Evolutionary conservation across 768 basidiomycete genomes (phyloP), one percentile per base, ranked within the genome.

Genomic region (Leucosporidium scottii): DNA sequence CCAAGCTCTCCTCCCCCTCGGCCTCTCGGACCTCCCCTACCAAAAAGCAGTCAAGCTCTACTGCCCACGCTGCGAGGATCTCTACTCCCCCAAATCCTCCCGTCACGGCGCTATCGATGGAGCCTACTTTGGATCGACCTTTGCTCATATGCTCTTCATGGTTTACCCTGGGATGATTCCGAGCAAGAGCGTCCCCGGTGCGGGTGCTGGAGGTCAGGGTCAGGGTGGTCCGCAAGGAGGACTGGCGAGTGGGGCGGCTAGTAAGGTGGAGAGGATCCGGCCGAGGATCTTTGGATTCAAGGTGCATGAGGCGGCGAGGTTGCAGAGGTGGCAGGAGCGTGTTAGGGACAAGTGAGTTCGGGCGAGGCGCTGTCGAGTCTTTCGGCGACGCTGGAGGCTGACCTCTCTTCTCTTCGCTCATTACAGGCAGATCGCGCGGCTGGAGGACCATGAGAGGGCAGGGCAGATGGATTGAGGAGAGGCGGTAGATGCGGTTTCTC

Each of bases 41-140:
- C 91, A 96, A 78, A 99, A 98, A 80, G 93, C 92, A 36, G 94
- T 98, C 77, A 99, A 99, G 78, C 88, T 99, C 59, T 97, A 93
- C 80, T 99, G 96, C 77, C 93, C 93, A 2, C 87, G 93, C 48
- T 99, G 96, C 79, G 94, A 99, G 80, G 96, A 99, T 79, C 87
- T 99, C 74, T 99, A 98, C 80, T 91, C 90, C 0, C 96, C 96
- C 48, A 99, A 99, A 78, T 93, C 90, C 1, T 93, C 92, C 8
- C 85, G 94, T 34, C 96, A 99, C 78, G 94, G 94, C 59, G 88
- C 89, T 48, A 97, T 99, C 77, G 96, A 99, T 77, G 94, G 96
- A 34, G 96, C 96, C 2, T 99, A 94, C 80, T 99, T 99, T 74
- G 96, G 96, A 68, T 94, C 93, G 0, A 96, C 93, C 1, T 97